Conservation (phyloP, 371 early-diverging fungal genomes). For the Circinella minor region DNA sequence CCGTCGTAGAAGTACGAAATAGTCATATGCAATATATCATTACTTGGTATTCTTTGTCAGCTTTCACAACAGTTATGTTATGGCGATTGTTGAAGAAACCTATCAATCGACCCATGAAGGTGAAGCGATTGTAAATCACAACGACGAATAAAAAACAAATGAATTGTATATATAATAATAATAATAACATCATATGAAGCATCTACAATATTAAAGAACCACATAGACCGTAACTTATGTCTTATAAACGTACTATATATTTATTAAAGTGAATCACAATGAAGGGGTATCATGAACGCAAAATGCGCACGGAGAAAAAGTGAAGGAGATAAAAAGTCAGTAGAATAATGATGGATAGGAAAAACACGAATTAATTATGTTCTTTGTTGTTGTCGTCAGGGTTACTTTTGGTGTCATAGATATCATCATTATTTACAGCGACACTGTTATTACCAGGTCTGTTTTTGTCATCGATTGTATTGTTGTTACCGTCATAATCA, state of each 20-base stretch:
- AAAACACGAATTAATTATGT: too few relatives aligned
- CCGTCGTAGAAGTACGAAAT: conserved; percentile 79
- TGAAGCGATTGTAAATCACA: conserved; percentile 27
- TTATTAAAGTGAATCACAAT: not conserved
- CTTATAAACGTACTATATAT: not conserved
- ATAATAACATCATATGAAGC: not conserved
- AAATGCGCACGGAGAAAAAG: not conserved
- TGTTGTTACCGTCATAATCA: not conserved
- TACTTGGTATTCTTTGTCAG: conserved; percentile 84
- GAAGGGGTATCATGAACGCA: conserved; percentile 3
- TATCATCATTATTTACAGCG: too few relatives aligned
- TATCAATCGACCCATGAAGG: conserved; percentile 38
- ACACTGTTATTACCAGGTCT: not conserved
- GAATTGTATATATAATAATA: not conserved
- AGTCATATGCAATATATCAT: conserved; percentile 86
- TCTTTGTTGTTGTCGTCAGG: too few relatives aligned
- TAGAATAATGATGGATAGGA: too few relatives aligned
- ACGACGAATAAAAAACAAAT: not conserved
- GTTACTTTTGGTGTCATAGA: too few relatives aligned
- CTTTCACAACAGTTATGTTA: conserved; percentile 72
- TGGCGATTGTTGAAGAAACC: conserved; percentile 56
- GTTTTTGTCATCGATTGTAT: not conserved
- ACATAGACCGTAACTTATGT: not conserved
- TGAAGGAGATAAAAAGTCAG: not conserved
- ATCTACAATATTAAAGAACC: not conserved